Conservation (phyloP, 139 green algal species). For the Chlorella sp. region DNA sequence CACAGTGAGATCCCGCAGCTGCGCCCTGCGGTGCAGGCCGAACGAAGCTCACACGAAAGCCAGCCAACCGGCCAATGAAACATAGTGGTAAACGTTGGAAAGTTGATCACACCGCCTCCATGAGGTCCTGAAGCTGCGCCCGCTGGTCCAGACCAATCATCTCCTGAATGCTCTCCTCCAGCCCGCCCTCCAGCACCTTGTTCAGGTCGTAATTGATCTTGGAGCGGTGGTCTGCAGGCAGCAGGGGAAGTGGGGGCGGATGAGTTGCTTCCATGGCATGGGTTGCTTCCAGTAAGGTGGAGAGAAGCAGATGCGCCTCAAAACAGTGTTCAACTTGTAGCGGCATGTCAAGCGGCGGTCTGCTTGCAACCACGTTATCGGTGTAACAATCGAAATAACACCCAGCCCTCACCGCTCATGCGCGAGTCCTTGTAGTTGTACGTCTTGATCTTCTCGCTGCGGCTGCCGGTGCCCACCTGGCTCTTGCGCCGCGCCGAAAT, state of each 20-base stretch:
- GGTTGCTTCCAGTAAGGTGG: no score
- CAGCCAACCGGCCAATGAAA: no score
- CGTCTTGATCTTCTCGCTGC: slow-evolving; percentile 98
- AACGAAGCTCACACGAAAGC: no score
- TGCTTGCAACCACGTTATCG: not conserved
- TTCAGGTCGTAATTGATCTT: slow-evolving; percentile 97
- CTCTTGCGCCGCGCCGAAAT: slow-evolving; percentile 69
- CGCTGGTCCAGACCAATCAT: slow-evolving; percentile 88
- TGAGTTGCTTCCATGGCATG: no score
- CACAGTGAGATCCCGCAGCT: no score
- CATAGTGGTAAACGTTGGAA: no score
- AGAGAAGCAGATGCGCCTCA: no score
- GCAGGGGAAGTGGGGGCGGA: no score
- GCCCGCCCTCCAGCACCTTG: slow-evolving; percentile 82
- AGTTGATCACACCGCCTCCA: slow-evolving; percentile 24
- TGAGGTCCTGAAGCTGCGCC: slow-evolving; percentile 83
- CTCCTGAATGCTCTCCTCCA: slow-evolving; percentile 86
- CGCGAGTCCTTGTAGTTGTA: slow-evolving; percentile 99
- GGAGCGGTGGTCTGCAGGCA: slow-evolving; percentile 86
- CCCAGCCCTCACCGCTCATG: slow-evolving; percentile 56
- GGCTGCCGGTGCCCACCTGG: slow-evolving; percentile 89
- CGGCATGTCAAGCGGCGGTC: not conserved
- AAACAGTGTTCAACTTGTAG: no score
- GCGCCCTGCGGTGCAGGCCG: no score
- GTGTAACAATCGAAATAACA: not conserved